Conservation (phyloP, 768 basidiomycete genomes). For the Leucocoprinus leucothites region DNA sequence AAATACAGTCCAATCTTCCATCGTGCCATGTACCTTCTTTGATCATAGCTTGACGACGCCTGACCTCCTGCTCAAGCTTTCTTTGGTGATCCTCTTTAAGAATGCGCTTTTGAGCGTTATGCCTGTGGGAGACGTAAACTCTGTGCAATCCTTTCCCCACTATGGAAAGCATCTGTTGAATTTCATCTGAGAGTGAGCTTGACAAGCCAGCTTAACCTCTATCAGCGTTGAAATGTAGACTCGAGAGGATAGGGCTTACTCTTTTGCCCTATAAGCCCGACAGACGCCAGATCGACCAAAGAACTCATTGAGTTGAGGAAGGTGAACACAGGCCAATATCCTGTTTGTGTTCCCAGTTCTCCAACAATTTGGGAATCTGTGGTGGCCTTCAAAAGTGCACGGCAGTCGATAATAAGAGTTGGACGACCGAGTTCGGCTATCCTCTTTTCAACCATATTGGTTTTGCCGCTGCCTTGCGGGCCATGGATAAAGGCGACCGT, state of each 20-base stretch:
- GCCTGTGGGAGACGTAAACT: conserved; percentile 51
- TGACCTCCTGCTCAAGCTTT: conserved; percentile 35
- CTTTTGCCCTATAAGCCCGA: conserved; percentile 96
- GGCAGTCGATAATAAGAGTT: conserved; percentile 80
- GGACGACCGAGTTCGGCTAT: conserved; percentile 55
- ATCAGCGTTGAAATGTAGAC: not conserved
- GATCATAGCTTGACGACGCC: conserved; percentile 45
- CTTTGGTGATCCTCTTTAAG: conserved; percentile 34
- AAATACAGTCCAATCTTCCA: conserved; percentile 77
- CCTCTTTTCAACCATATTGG: conserved; percentile 50
- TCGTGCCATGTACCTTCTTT: conserved; percentile 78
- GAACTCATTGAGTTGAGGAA: conserved; percentile 79
- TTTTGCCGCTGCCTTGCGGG: conserved; percentile 82
- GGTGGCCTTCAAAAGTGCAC: conserved; percentile 61
- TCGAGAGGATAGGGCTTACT: conserved; percentile 36
- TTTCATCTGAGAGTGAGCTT: conserved; percentile 74
- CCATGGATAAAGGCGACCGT: conserved; percentile 79
- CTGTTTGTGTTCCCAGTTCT: conserved; percentile 75
- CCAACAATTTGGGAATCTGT: conserved; percentile 69
- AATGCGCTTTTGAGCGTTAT: conserved; percentile 33
- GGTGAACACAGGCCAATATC: conserved; percentile 87
- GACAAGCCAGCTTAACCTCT: conserved; percentile 71
- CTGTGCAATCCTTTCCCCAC: conserved; percentile 68
- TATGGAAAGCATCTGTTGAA: conserved; percentile 81
- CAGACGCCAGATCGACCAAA: conserved; percentile 86